Conservation (phyloP, 2,329 filamentous ascomycete genomes). For the Chaetomium globosum region DNA sequence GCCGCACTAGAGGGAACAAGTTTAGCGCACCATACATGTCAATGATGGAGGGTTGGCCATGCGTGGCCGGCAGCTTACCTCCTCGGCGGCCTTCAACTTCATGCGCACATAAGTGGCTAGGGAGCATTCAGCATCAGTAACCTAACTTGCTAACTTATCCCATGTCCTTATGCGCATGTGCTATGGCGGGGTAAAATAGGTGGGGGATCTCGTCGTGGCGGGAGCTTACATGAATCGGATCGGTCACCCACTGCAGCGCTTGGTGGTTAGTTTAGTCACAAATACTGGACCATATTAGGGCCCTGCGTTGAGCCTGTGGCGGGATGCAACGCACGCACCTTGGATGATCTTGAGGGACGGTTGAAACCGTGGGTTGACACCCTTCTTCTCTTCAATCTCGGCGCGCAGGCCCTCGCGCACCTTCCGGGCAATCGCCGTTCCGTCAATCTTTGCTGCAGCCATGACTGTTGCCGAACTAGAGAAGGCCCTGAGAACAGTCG, state of each 20-base stretch:
- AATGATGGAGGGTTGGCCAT: constrained; percentile 6
- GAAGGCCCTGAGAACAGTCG: constrained; percentile 41
- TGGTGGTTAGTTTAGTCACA: constrained; percentile 23
- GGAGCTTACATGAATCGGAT: constrained; percentile 79
- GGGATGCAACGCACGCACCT: constrained; percentile 59
- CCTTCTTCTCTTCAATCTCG: constrained; percentile 81
- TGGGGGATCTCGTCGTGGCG: constrained; percentile 25
- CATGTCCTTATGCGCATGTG: constrained; percentile 19
- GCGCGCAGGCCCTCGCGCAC: constrained; percentile 80
- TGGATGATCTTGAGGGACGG: constrained; percentile 94
- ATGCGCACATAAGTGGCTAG: constrained; percentile 97
- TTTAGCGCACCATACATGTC: constrained; percentile 17
- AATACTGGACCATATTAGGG: not conserved
- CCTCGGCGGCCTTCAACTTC: constrained; percentile 96
- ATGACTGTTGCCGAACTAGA: constrained; percentile 60
- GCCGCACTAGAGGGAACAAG: constrained; percentile 65
- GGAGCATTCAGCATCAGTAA: constrained; percentile 30
- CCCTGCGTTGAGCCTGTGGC: constrained; percentile 1
- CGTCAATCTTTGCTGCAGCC: constrained; percentile 90
- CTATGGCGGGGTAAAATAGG: constrained; percentile 29
- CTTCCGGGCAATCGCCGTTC: constrained; percentile 88
- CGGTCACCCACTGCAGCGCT: constrained; percentile 74
- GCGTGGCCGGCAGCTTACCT: constrained; percentile 59
- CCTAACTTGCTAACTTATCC: not conserved
- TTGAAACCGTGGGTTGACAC: constrained; percentile 81